Base-by-base conservation (phyloP, 306 rosid species). In the Canavalia ensiformis region DNA sequence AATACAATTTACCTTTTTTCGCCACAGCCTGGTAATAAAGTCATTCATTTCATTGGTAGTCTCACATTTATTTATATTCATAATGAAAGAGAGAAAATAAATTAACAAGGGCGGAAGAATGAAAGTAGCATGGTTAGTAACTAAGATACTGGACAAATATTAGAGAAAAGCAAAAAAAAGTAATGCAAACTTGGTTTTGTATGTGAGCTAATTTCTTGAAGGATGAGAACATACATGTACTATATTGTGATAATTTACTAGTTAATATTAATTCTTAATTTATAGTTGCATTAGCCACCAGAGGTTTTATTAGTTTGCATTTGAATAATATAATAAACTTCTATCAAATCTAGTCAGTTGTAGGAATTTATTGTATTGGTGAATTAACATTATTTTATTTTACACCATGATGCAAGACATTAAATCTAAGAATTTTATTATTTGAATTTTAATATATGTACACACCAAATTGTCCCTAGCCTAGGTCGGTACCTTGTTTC, bases 271-370 rank as follows among this genome's bases (percentile, higher is more conserved):
- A 39, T 72, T 67, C 41, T 56, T 64, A 34, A n/a, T 51, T 58
- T 41, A 54, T 5, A 28, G 2, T 45, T 58, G 25, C 25, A 18
- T 18, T 18, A 18, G 25, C 25, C 25, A 18, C 25, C 25, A 18
- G 55, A 56, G 66, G 18, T 72, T 34, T 12, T 45, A 55, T 2
- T 72, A 37, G 65, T 68, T 74, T 68, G 52, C 55, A 33, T 50
- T 82, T 80, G 49, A 34, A 39, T 29, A 47, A 45, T 57, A 63
- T 68, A 50, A 67, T 81, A 29, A 39, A 47, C 62, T 70, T 75
- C 59, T 25, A n/a, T 41, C 57, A 79, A 33, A 78, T 78, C 82
- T 68, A 77, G 57, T 77, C 75, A 77, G 69, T 68, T 45, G 25
- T 46, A 44, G 58, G 84, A 46, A 58, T 58, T 57, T 62, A 34